Percentiles rank a stretch among this genome's conserved stretches.
phyloP scores from a whole-genome alignment of 345 rosid species.

The Citrus maxima region DNA sequence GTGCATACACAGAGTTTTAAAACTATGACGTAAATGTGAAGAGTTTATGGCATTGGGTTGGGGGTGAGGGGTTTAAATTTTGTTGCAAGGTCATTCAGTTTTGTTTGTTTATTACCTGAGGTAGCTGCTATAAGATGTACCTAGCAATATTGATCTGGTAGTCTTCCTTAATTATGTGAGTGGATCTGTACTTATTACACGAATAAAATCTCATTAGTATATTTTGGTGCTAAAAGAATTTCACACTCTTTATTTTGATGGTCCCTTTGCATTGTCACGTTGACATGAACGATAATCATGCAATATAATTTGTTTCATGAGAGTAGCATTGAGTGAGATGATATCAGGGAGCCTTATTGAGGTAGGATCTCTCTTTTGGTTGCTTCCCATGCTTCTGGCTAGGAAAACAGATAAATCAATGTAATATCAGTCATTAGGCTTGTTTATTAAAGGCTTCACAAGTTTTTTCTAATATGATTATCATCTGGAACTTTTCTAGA shows the following conservation, averaged over 20 bases:
- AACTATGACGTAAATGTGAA: background rate
- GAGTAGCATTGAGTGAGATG: constrained; percentile 85
- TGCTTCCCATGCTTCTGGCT: background rate
- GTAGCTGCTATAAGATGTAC: constrained; percentile 59
- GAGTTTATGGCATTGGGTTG: background rate
- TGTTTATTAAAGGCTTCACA: background rate
- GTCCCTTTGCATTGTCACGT: background rate
- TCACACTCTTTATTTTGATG: background rate
- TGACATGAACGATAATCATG: constrained; percentile 9
- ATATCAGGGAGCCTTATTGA: constrained; percentile 86
- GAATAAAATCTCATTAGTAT: background rate
- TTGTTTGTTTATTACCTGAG: constrained; percentile 31
- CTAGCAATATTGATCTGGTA: constrained; percentile 67
- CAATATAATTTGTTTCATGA: constrained; percentile 55
- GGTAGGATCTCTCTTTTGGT: constrained; percentile 37
- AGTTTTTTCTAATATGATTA: background rate
- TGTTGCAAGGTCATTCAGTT: background rate
- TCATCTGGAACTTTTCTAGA: background rate
- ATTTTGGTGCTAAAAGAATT: constrained; percentile 1
- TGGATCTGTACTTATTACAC: constrained; percentile 11
- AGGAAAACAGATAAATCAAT: background rate
- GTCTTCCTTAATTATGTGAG: constrained; percentile 93
- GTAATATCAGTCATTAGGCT: constrained; percentile 1
- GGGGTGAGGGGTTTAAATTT: background rate
- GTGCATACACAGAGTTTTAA: background rate